Percentiles rank a stretch among this genome's conserved stretches.
These are phyloP conservation scores for Clohesyomyces aquaticus DNA, from an alignment of 495 filamentous ascomycete species.

Conservation along the genomic window DNA sequence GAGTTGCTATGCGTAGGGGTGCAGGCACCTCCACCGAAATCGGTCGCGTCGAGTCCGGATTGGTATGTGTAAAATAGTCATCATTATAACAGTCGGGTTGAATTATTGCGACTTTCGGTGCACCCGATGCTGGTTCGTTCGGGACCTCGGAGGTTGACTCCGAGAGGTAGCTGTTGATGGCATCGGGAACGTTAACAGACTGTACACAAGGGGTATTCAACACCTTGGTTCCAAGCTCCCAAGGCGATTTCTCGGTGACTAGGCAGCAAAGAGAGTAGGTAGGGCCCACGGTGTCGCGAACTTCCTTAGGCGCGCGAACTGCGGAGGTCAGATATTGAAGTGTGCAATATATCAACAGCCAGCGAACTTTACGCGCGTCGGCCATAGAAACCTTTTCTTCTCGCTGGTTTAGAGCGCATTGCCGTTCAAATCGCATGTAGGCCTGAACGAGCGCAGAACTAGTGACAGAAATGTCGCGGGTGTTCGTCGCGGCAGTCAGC, in stretches of 20 bases:
- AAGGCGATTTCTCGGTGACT: conserved; percentile 37
- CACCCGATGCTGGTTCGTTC: neutral
- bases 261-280: conserved; percentile 48
- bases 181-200: conserved; percentile 27
- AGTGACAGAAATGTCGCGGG: conserved; percentile 40
- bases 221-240: conserved; percentile 28
- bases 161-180: conserved; percentile 20
- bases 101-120: conserved; percentile 33
- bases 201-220: conserved; percentile 9
- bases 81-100: conserved; percentile 49
- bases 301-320: conserved; percentile 46
- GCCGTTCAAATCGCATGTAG: conserved; percentile 54
- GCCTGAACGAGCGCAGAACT: conserved; percentile 49
- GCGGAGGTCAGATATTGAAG: conserved; percentile 58
- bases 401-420: conserved; percentile 43
- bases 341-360: conserved; percentile 73
- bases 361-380: conserved; percentile 57
- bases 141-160: conserved; percentile 6
- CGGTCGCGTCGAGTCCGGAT: conserved; percentile 22
- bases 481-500: conserved; percentile 51
- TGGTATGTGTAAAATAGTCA: conserved; percentile 44
- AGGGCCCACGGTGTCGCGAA: conserved; percentile 42
- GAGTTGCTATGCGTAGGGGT: conserved; percentile 21
- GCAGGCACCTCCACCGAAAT: conserved; percentile 35
- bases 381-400: conserved; percentile 50